A percentile compares a stretch with the other conserved stretches of the same genome.
These are phyloP conservation scores for Sanghuangporus weigelae DNA, from an alignment of 1,284 basidiomycete genomes.

Conservation along the genomic window DNA sequence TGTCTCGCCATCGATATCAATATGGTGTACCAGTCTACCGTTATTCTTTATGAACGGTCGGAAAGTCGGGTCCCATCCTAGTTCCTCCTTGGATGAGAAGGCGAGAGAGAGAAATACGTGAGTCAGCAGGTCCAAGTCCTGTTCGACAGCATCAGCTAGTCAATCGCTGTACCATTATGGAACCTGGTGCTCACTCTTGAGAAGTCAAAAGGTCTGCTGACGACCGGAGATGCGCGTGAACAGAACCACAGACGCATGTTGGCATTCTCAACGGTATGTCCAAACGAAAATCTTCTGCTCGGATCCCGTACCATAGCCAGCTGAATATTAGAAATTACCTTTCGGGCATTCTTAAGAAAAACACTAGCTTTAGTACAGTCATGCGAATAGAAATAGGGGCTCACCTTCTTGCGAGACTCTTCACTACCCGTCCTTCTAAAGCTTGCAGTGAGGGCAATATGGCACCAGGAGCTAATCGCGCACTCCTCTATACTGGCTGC, in stretches of 20 bases:
- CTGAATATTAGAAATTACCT: neutral
- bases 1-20: neutral
- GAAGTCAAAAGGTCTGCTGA: neutral
- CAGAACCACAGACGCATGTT: neutral
- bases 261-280: neutral
- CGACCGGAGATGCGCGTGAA: no score
- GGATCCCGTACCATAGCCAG: slow-evolving; percentile 16
- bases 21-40: neutral
- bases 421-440: neutral
- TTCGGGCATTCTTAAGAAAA: neutral
- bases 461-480: neutral
- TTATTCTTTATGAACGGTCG: neutral
- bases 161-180: no score
- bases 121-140: no score
- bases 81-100: no score
- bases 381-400: no score
- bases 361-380: no score
- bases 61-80: no score
- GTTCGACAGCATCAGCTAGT: no score
- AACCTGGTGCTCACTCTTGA: neutral
- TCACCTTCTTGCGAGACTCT: neutral
- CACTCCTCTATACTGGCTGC: neutral
- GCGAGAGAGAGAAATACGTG: no score
- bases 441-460: neutral
- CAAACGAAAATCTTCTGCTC: slow-evolving; percentile 1